phyloP scores from a whole-genome alignment of 164 flowering plant species.

The grape (Vitis vinifera) region DNA sequence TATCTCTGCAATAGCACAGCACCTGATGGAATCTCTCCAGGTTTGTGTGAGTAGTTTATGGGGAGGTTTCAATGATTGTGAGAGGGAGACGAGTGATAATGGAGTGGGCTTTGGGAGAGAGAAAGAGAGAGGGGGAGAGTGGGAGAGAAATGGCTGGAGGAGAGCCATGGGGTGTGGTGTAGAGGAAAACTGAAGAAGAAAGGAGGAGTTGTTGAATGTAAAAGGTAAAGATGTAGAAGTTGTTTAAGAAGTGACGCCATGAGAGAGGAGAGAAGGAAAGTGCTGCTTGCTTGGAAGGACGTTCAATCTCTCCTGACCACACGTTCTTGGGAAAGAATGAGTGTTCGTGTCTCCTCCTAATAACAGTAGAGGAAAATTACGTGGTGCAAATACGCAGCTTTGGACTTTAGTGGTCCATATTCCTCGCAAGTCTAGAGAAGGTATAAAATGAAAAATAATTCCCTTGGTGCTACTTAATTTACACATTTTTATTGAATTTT shows the following conservation, averaged over 20 bases:
- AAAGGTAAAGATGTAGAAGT: not conserved
- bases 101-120: not conserved
- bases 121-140: not conserved
- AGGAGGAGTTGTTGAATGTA: not conserved
- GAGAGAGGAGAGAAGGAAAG: not conserved
- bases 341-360: too few species aligned
- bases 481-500: too few species aligned
- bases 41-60: not conserved
- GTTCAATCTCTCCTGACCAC: slow-evolving; percentile 10
- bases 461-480: too few species aligned
- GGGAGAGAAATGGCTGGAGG: slow-evolving; percentile 3
- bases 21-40: slow-evolving; percentile 5
- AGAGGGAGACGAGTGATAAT: not conserved
- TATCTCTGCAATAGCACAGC: slow-evolving; percentile 36
- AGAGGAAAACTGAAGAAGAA: not conserved
- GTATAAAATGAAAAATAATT: too few species aligned
- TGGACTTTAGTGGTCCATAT: too few species aligned
- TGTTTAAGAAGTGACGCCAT: not conserved
- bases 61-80: not conserved
- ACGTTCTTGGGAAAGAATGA: not conserved
- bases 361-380: too few species aligned
- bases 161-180: slow-evolving; percentile 7
- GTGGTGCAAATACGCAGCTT: too few species aligned
- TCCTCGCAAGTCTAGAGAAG: too few species aligned
- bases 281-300: not conserved